phyloP scores from a whole-genome alignment of 805 yeast species.

The Allodekkera sacchari region DNA sequence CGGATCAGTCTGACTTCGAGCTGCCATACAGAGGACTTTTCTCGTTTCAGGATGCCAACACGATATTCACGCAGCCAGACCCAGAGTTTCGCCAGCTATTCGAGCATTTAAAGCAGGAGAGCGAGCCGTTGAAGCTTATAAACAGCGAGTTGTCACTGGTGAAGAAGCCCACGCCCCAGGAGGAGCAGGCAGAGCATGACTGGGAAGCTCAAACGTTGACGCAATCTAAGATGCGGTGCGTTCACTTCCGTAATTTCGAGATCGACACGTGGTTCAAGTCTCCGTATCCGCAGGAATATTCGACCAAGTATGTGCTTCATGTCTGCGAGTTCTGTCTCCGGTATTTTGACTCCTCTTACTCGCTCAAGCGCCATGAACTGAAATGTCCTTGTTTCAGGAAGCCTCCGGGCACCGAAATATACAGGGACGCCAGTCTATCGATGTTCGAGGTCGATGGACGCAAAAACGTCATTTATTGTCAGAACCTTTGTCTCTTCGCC shows the following conservation, averaged over 20 bases:
- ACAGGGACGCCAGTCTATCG: conserved; percentile 55
- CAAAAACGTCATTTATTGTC: conserved; percentile 74
- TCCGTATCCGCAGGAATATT: conserved; percentile 86
- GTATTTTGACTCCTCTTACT: conserved; percentile 64
- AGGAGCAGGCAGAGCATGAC: conserved; percentile 18
- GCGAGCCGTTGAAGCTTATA: conserved; percentile 29
- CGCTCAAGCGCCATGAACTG: conserved; percentile 57
- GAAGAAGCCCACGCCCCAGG: conserved; percentile 11
- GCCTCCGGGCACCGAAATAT: conserved; percentile 92
- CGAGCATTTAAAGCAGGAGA: conserved; percentile 29
- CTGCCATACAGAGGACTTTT: conserved; percentile 65
- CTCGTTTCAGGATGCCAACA: conserved; percentile 48
- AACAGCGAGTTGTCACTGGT: conserved; percentile 27
- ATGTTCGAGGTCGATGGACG: conserved; percentile 93
- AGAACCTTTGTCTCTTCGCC: conserved; percentile 81
- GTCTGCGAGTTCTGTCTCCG: conserved; percentile 81
- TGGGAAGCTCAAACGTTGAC: conserved; percentile 18
- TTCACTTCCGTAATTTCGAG: conserved; percentile 64
- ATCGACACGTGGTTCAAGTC: conserved; percentile 90
- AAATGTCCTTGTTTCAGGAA: conserved; percentile 59
- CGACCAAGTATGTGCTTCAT: conserved; percentile 51
- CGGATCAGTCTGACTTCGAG: conserved; percentile 36
- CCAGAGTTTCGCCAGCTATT: conserved; percentile 27
- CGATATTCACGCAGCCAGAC: conserved; percentile 54
- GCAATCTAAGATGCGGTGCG: conserved; percentile 42